Evolutionary conservation across 441 rosid species (phyloP).

Genomic region (Pelargonium fulgidum): DNA sequence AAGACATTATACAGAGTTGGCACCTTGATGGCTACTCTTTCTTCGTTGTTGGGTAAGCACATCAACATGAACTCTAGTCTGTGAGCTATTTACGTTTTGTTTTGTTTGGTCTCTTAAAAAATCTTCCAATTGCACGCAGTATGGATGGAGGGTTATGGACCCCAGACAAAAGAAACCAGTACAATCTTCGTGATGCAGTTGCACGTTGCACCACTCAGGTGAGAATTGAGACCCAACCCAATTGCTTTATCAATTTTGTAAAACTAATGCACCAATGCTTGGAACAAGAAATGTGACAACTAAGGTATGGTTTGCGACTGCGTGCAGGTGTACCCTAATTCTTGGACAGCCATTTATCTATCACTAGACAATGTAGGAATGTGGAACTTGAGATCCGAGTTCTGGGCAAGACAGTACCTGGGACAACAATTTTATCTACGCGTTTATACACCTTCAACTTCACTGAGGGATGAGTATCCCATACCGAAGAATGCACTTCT

Average conservation of each 20-base stretch:
- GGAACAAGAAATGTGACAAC: conserved; percentile 22
- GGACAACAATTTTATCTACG: conserved; percentile 52
- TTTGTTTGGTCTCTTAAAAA: not conserved
- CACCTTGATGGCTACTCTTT: no score
- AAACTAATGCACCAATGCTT: conserved; percentile 26
- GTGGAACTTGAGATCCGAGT: conserved; percentile 58
- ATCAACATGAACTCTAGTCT: no score
- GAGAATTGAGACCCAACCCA: conserved; percentile 34
- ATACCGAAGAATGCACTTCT: conserved; percentile 82
- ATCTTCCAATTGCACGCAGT: conserved; percentile 22
- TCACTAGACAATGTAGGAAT: conserved; percentile 48
- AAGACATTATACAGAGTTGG: no score
- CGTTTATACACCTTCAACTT: conserved; percentile 44
- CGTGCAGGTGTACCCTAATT: conserved; percentile 39
- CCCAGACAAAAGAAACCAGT: conserved; percentile 36
- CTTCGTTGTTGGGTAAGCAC: no score
- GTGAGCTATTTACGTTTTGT: not conserved
- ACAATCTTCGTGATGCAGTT: conserved; percentile 55
- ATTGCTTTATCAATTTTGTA: conserved; percentile 23
- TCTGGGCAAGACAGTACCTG: conserved; percentile 35
- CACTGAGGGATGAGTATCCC: conserved; percentile 82
- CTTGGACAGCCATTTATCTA: conserved; percentile 43
- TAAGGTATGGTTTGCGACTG: not conserved
- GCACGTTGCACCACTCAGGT: conserved; percentile 59
- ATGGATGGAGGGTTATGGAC: conserved; percentile 57